Conservation (phyloP, 352 stramenopile genomes). For the Pythium apleroticum region DNA sequence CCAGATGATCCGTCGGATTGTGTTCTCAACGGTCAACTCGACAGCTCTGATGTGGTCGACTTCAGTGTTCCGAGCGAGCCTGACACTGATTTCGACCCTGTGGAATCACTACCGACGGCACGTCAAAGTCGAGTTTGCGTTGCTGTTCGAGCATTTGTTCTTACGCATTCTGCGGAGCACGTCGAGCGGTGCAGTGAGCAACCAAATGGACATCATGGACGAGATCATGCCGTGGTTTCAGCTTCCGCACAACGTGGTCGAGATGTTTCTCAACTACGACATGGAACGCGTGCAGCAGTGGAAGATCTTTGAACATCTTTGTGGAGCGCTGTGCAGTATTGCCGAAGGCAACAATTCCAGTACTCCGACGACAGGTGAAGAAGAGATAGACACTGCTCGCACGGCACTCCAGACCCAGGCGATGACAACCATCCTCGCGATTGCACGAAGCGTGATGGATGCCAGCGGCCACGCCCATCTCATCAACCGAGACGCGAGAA, state of each 20-base stretch:
- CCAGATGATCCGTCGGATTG: constrained; percentile 74
- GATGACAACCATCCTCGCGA: constrained; percentile 73
- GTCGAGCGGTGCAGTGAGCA: constrained; percentile 41
- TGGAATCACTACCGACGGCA: constrained; percentile 87
- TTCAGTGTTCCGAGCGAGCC: constrained; percentile 54
- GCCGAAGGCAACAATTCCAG: constrained; percentile 49
- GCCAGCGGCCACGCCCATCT: constrained; percentile 82
- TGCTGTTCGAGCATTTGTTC: constrained; percentile 83
- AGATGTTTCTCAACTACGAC: constrained; percentile 89
- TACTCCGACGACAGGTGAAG: constrained; percentile 31
- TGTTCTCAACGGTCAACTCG: constrained; percentile 71
- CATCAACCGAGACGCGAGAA: constrained; percentile 80
- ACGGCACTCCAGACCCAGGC: constrained; percentile 58
- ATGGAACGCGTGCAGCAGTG: constrained; percentile 85
- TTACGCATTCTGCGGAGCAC: constrained; percentile 66
- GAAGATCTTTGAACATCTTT: constrained; percentile 89
- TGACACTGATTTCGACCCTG: constrained; percentile 70
- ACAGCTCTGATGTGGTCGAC: constrained; percentile 57
- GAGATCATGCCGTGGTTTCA: constrained; percentile 79
- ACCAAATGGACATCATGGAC: constrained; percentile 78
- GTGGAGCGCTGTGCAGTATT: constrained; percentile 68
- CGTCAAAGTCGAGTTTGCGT: constrained; percentile 78
- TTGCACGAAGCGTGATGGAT: constrained; percentile 85
- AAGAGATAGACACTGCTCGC: constrained; percentile 36
- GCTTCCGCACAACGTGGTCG: constrained; percentile 83